phyloP scores from a whole-genome alignment of 2,329 filamentous ascomycete genomes.

The Neonectria neomacrospora region DNA sequence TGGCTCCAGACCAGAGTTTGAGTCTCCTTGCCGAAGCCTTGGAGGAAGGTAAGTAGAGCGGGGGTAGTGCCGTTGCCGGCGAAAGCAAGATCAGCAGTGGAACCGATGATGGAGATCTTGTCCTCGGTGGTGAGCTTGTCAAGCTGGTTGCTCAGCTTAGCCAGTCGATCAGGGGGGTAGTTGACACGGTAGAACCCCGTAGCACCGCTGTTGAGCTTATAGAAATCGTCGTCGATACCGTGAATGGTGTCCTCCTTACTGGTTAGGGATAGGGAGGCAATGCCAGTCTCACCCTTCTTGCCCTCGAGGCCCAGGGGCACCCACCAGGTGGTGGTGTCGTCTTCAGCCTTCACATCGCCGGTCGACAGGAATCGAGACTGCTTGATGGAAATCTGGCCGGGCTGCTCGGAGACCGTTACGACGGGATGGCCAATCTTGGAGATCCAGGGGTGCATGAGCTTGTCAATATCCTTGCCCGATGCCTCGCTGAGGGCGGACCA shows the following conservation, averaged over 20 bases:
- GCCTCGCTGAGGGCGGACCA: slow-evolving; percentile 90
- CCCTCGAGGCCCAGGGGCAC: slow-evolving; percentile 88
- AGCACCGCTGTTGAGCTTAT: slow-evolving; percentile 92
- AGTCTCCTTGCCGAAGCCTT: slow-evolving; percentile 83
- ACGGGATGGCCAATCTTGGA: slow-evolving; percentile 95
- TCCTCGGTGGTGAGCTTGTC: slow-evolving; percentile 83
- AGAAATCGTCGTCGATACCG: slow-evolving; percentile 82
- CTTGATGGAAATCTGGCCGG: slow-evolving; percentile 81
- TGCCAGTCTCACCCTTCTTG: slow-evolving; percentile 71
- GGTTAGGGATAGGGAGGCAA: slow-evolving; percentile 75
- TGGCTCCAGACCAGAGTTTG: slow-evolving; percentile 93
- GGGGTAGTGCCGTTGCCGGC: slow-evolving; percentile 86
- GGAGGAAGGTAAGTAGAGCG: slow-evolving; percentile 82
- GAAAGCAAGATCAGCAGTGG: slow-evolving; percentile 88
- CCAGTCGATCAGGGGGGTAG: slow-evolving; percentile 85
- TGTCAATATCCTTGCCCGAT: slow-evolving; percentile 85
- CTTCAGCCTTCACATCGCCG: slow-evolving; percentile 89
- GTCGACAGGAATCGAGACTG: slow-evolving; percentile 92
- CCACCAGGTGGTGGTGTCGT: slow-evolving; percentile 96
- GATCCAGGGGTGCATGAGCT: slow-evolving; percentile 95
- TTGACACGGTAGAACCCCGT: slow-evolving; percentile 93
- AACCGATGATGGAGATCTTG: slow-evolving; percentile 91
- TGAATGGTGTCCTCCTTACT: slow-evolving; percentile 81
- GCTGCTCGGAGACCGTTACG: slow-evolving; percentile 84
- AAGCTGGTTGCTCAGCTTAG: slow-evolving; percentile 81